Base-by-base conservation (phyloP, 768 basidiomycete genomes). In the Rhodotorula graminis region DNA sequence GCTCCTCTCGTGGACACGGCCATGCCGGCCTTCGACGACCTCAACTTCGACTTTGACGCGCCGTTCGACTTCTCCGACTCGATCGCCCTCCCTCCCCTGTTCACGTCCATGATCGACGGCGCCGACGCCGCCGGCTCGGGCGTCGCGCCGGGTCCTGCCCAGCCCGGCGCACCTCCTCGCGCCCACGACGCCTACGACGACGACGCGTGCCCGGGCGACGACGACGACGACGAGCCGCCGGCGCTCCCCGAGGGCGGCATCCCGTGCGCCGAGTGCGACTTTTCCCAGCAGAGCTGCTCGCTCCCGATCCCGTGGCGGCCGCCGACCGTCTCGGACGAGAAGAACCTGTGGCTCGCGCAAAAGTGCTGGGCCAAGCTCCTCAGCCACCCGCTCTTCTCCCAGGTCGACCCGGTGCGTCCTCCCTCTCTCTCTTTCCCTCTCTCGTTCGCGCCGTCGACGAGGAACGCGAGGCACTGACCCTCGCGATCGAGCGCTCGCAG, bases 201-300 rank as follows among this genome's bases (percentile, higher is more conserved):
- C 40, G 23, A 60, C 31, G 25, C 21, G 29, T 46, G 40, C 25
- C 40, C 29, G 3, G 53, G 33, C n/a, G 71, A 73, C 27, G 67
- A 69, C 27, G 76, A 73, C 55, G 66, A 67, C 44, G 75, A 73
- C 40, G 73, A 72, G 27, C 47, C 58, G 2, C 44, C 61, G 2
- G 33, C 65, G 16, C 50, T 72, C 5, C 67, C 65, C 18, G 14
- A 19, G 18, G 63, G 63, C 14, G 53, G 70, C 21, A 62, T 73
- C 52, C 75, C 73, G 42, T 77, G 72, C 64, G 71, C 72, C 60
- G 64, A 73, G 47, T 77, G 76, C 56, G 73, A 77, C 62, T 77
- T 77, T 44, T 55, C 55, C 10, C 33, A 61, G 21, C 49, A 61
- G 2, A 40, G 33, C 18, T 77, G 76, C 50, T 58, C 55, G 25